Percentiles rank a stretch among this genome's conserved stretches.
Conservation (phyloP, 2,329 filamentous ascomycete species). For the Phyllosticta paracitricarpa region DNA sequence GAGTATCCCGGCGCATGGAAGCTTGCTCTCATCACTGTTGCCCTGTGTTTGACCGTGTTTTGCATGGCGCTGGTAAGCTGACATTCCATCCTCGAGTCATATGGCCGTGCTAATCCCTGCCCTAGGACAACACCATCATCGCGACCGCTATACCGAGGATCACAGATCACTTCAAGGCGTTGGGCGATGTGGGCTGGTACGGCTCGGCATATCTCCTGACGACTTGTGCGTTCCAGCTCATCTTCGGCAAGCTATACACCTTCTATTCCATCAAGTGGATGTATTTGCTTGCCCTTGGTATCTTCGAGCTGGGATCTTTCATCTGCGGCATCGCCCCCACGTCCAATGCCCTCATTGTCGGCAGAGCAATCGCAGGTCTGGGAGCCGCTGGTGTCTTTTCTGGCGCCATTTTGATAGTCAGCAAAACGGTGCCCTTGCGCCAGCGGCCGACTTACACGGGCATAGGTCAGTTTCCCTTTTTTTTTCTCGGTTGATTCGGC, state of each 20-base stretch:
- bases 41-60: slow-evolving; percentile 20
- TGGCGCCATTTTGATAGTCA: slow-evolving; percentile 39
- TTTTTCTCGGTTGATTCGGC: slow-evolving; percentile 16
- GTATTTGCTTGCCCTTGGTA: slow-evolving; percentile 33
- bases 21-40: slow-evolving; percentile 19
- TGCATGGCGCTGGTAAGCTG: slow-evolving; percentile 18
- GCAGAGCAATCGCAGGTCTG: slow-evolving; percentile 41
- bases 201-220: slow-evolving; percentile 32
- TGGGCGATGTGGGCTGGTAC: slow-evolving; percentile 19
- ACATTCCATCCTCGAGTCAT: not conserved
- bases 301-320: slow-evolving; percentile 44
- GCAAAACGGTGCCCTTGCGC: slow-evolving; percentile 34
- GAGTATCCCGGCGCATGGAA: slow-evolving; percentile 25
- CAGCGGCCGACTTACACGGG: slow-evolving; percentile 36
- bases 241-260: slow-evolving; percentile 35
- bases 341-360: slow-evolving; percentile 40
- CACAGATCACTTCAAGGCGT: slow-evolving; percentile 18
- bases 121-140: slow-evolving; percentile 17
- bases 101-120: slow-evolving; percentile 1
- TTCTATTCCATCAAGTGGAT: slow-evolving; percentile 39
- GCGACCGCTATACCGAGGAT: slow-evolving; percentile 23
- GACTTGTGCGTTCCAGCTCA: slow-evolving; percentile 30
- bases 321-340: slow-evolving; percentile 42
- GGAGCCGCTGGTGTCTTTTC: slow-evolving; percentile 42
- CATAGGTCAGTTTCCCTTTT: slow-evolving; percentile 18